Base-by-base conservation (phyloP, 2,329 filamentous ascomycete genomes). In the Harringtonia lauricola region DNA sequence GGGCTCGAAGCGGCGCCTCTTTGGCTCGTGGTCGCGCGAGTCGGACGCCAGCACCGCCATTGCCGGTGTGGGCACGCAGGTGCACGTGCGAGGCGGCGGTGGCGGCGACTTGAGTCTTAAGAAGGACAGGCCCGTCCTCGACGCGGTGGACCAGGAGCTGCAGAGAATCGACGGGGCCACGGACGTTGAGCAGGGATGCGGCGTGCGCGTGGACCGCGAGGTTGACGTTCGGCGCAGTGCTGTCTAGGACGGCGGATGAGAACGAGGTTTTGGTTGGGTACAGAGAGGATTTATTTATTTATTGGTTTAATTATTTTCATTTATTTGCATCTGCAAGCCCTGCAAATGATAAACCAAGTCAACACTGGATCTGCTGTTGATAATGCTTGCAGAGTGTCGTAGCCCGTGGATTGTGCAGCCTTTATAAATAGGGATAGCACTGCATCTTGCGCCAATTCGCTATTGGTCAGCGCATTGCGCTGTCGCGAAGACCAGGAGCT, bases 141-240 rank as follows among this genome's bases (percentile, higher is more conserved):
- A 54, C 24, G 40, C 43, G 22, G 28, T 53, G 6, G 55, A 57
- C 30, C 43, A 46, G 15, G 52, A 56, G 45, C 48, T 57, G 26
- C 46, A 52, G 5, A 19, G 44, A 4, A 53, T 55, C 13, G 55
- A 54, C 9, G 48, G 45, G 9, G 33, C 28, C 13, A 37, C 43
- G n/a, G 33, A 36, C 15, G 22, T 3, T 9, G 14, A 21, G n/a
- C 12, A 37, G 44, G 2, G 43, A 26, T 26, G 24, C 24, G 7
- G 42, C 5, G 52, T 55, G 5, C 48, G 50, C 46, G 48, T 55
- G 2, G 48, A 46, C 36, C 50, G 36, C 8, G 46, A 53, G 46
- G 41, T 52, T n/a, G 49, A 53, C 19, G 41, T 52, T 2, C 39
- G 34, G 8, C 28, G 31, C 22, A 21, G 24, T 3, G 12, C 31